Evolutionary conservation across 768 basidiomycete species (phyloP).

Genomic region (Lyophyllum atratum): DNA sequence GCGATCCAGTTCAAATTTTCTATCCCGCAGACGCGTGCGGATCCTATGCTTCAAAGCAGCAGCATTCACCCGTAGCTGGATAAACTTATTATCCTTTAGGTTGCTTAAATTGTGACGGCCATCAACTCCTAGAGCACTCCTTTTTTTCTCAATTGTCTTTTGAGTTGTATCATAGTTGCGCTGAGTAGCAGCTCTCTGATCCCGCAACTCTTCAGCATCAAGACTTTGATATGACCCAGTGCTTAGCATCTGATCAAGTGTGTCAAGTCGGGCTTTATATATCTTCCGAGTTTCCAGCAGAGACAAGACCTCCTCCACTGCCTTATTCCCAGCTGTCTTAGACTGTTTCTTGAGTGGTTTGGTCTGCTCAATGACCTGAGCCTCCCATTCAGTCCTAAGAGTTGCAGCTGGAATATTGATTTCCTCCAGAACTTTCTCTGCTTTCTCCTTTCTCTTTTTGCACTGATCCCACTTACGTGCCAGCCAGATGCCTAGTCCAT

Average conservation of each 20-base stretch:
- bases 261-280: neutral
- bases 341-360: neutral
- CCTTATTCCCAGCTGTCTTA: neutral
- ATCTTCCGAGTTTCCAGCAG: neutral
- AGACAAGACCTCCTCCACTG: neutral
- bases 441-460: slow-evolving; percentile 1
- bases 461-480: neutral
- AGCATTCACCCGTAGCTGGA: neutral
- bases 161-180: neutral
- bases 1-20: neutral
- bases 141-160: neutral
- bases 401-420: neutral
- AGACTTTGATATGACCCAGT: neutral
- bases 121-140: neutral
- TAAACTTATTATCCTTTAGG: neutral
- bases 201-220: neutral
- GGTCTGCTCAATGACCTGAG: slow-evolving; percentile 19
- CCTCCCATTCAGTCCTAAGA: slow-evolving; percentile 15
- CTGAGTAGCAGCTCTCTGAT: neutral
- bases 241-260: neutral
- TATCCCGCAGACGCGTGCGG: neutral
- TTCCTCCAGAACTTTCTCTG: neutral
- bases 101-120: neutral
- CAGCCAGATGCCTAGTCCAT: neutral
- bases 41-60: neutral